Percentiles rank a stretch among this genome's conserved stretches.
Conservation (phyloP, 2,329 filamentous ascomycete species). For the Calcarisporium arbuscula region DNA sequence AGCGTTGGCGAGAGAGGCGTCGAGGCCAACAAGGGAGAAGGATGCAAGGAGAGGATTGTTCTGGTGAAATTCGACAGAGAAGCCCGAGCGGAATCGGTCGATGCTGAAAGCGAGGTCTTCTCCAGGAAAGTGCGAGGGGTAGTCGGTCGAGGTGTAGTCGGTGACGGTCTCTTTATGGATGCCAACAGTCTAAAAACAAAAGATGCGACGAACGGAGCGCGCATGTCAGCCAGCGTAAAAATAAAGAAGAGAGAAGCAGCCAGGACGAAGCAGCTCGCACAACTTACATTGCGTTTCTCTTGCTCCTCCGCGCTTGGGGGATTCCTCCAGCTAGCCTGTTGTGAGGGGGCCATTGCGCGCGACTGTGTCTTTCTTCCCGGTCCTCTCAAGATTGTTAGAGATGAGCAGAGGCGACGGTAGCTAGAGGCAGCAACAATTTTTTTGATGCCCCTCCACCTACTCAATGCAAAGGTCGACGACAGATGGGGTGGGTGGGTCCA, state of each 20-base stretch:
- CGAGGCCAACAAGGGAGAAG: slow-evolving; percentile 88
- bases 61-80: slow-evolving; percentile 76
- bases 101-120: slow-evolving; percentile 80
- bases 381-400: too few species aligned
- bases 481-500: too few species aligned
- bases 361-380: too few species aligned
- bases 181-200: slow-evolving; percentile 79
- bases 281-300: slow-evolving; percentile 53
- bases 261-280: neutral
- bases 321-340: slow-evolving; percentile 27
- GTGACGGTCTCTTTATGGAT: slow-evolving; percentile 88
- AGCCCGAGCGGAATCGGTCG: slow-evolving; percentile 62
- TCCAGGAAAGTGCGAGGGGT: slow-evolving; percentile 82
- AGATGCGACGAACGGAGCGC: too few species aligned
- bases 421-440: too few species aligned
- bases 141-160: slow-evolving; percentile 83
- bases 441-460: slow-evolving; percentile 5
- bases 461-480: too few species aligned
- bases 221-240: slow-evolving; percentile 9
- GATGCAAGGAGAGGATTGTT: slow-evolving; percentile 71
- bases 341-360: slow-evolving; percentile 27
- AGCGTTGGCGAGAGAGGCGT: slow-evolving; percentile 91
- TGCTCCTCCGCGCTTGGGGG: slow-evolving; percentile 49
- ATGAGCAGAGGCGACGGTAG: too few species aligned
- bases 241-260: neutral